Evolutionary conservation across 352 stramenopile species (phyloP), one percentile per base, ranked within the genome.

Genomic region (Albugo laibachii): DNA sequence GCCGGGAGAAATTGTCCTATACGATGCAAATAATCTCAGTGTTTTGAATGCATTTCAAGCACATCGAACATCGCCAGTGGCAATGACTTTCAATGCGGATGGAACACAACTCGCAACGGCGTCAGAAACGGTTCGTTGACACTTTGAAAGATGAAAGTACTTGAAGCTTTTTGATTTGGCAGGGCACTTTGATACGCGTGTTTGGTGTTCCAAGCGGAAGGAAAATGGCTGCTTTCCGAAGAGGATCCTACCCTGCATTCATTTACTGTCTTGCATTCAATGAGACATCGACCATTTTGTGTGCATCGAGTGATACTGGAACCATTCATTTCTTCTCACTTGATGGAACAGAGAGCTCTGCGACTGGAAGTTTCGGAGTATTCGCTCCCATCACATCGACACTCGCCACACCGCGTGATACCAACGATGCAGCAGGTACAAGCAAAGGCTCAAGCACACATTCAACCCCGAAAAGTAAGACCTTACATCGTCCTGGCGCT

Each of bases 181-280:
- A 97, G 65, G 95, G 95, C 13, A 99, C 95, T 5, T 65, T 99
- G 36, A 92, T 99, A 54, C 78, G 95, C n/a, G 80, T 99, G 16
- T 99, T 97, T 66, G 75, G 94, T 45, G 94, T 97, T 6, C 73
- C 83, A 41, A 92, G 71, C 0, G 91, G 92, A 11, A 79, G 77
- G 52, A 83, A 93, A 51, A 62, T 89, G 31, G 78, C 81, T 24
- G 93, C 97, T 43, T 96, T 98, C 50, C 81, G 94, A 31, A 66
- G 94, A 15, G 95, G 95, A 1, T 96, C 96, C 14, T 96, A 98
- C 59, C 66, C 88, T 5, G 92, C 94, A 10, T 80, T 83, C 42
- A 95, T 99, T 49, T 97, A 94, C 52, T 97, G 86, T 54, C 61
- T 99, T 16, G 70, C 83, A 5, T 99, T 98, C 61, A 97, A 96